Evolutionary conservation across 495 filamentous ascomycete species (phyloP).

Genomic region (Xylaria venustula): DNA sequence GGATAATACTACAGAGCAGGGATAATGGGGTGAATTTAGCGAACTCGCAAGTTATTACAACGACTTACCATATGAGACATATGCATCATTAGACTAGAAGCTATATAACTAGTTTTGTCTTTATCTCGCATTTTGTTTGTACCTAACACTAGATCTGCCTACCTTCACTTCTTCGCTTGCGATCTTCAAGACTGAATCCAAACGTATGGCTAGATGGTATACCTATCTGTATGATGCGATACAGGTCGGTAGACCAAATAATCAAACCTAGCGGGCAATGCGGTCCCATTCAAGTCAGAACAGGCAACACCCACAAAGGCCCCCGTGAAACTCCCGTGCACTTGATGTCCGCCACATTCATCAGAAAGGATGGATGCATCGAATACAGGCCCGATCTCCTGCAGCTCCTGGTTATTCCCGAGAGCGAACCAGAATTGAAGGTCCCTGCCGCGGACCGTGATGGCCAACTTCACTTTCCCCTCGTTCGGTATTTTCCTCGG

Average conservation of each 20-base stretch:
- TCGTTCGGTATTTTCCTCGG: constrained; percentile 46
- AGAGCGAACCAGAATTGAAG: constrained; percentile 54
- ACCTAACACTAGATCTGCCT: neutral
- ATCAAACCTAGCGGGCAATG: constrained; percentile 46
- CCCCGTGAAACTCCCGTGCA: constrained; percentile 56
- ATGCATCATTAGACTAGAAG: too few relatives aligned
- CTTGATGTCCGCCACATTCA: constrained; percentile 56
- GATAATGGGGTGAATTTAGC: too few relatives aligned
- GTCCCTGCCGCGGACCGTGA: constrained; percentile 44
- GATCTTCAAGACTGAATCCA: too few relatives aligned
- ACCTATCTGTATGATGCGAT: constrained; percentile 46
- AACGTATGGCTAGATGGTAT: constrained; percentile 28
- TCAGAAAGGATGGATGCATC: constrained; percentile 55
- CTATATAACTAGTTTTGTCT: too few relatives aligned
- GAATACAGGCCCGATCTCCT: constrained; percentile 50
- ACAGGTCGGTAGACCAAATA: constrained; percentile 51
- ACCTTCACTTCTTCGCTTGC: neutral
- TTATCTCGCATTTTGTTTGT: neutral
- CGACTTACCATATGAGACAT: too few relatives aligned
- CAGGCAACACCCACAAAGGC: constrained; percentile 56
- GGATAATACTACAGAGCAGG: too few relatives aligned
- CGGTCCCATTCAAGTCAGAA: constrained; percentile 53
- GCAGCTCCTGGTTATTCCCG: constrained; percentile 38
- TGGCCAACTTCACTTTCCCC: constrained; percentile 49
- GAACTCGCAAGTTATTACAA: too few relatives aligned